phyloP scores from a whole-genome alignment of 345 rosid genomes.

The Aurinia saxatilis region DNA sequence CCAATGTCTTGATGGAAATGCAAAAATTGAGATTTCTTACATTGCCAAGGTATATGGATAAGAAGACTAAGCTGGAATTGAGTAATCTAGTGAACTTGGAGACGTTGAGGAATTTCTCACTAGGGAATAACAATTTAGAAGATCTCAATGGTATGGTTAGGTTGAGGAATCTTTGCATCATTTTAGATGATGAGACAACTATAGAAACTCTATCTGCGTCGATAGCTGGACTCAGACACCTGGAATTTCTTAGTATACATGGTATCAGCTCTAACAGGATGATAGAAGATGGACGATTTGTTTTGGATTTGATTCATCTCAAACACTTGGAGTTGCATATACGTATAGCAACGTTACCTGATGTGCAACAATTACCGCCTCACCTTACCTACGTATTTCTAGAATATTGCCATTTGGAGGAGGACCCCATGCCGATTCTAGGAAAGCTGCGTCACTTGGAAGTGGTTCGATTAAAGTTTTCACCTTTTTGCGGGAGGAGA shows the following conservation, averaged over 20 bases:
- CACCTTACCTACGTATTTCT: no score
- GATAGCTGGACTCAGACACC: background rate
- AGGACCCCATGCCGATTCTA: no score
- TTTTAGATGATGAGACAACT: background rate
- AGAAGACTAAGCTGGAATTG: background rate
- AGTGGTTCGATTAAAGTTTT: no score
- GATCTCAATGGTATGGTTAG: background rate
- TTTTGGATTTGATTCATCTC: no score
- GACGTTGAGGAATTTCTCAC: background rate
- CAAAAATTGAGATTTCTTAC: background rate
- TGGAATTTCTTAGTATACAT: background rate
- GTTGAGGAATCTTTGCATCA: background rate
- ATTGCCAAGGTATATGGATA: background rate
- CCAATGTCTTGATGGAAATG: constrained; percentile 5
- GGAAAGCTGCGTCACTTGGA: no score
- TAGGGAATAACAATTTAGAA: background rate
- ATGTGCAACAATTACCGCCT: no score
- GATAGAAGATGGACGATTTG: background rate
- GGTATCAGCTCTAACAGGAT: background rate
- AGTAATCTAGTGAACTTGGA: constrained; percentile 5
- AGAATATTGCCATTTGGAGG: no score
- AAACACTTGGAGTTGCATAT: no score
- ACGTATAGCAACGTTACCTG: no score
- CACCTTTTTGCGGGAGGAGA: no score
- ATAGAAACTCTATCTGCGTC: constrained; percentile 5